Percentiles rank a stretch among this genome's conserved stretches.
These are phyloP conservation scores for Epichloe scottii DNA, from an alignment of 2,329 filamentous ascomycete genomes.

Conservation along the genomic window DNA sequence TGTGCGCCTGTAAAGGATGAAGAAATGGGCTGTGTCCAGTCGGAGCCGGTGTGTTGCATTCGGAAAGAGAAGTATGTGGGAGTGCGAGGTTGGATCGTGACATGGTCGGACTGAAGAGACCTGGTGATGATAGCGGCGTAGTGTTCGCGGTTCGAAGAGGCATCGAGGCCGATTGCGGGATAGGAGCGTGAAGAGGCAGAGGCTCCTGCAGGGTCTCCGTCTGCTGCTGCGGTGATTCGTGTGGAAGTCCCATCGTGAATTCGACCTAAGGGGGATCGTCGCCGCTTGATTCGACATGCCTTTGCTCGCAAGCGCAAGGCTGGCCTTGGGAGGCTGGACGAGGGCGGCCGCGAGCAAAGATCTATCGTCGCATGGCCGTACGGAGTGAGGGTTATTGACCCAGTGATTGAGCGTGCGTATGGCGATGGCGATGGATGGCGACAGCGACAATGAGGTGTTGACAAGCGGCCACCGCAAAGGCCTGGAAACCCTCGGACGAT, in stretches of 20 bases:
- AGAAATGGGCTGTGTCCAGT: slow-evolving; percentile 46
- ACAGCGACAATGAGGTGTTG: background rate
- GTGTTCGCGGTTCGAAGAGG: slow-evolving; percentile 37
- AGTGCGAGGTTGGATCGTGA: slow-evolving; percentile 27
- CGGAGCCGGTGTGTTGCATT: slow-evolving; percentile 39
- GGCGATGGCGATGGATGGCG: background rate
- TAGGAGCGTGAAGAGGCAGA: slow-evolving; percentile 18
- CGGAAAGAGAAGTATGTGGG: slow-evolving; percentile 33
- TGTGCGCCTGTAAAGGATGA: slow-evolving; percentile 59
- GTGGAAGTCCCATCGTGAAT: slow-evolving; percentile 9
- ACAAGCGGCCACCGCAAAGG: background rate
- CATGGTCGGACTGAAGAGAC: slow-evolving; percentile 44
- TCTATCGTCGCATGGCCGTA: slow-evolving; percentile 9
- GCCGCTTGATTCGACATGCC: slow-evolving; percentile 10
- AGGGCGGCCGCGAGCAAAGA: slow-evolving; percentile 5
- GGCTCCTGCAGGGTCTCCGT: slow-evolving; percentile 2
- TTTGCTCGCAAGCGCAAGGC: slow-evolving; percentile 4
- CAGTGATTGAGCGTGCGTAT: background rate
- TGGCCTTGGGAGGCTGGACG: slow-evolving; percentile 4
- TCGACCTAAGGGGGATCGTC: background rate
- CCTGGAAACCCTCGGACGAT: background rate
- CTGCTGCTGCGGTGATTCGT: slow-evolving; percentile 4
- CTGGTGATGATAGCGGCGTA: slow-evolving; percentile 48
- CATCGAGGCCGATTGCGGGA: slow-evolving; percentile 25
- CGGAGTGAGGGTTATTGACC: background rate